Evolutionary conservation across 2,329 filamentous ascomycete species (phyloP).

Genomic region (Calycina herbarum): DNA sequence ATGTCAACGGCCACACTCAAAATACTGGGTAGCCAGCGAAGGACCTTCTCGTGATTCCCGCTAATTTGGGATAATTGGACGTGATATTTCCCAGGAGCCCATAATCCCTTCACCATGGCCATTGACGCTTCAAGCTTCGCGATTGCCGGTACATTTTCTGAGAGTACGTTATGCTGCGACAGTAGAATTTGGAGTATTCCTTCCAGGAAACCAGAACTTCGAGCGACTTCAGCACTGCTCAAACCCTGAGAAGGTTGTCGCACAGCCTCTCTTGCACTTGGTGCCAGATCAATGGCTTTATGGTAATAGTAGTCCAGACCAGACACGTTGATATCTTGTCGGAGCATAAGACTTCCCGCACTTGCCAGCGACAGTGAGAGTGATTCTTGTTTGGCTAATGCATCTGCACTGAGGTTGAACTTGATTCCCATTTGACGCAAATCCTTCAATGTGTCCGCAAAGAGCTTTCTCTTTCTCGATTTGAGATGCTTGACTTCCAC

Average conservation of each 20-base stretch:
- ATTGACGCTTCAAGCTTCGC: conserved; percentile 28
- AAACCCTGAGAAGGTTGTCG: conserved; percentile 82
- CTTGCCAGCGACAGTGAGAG: conserved; percentile 68
- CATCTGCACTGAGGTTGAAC: conserved; percentile 73
- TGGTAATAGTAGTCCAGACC: conserved; percentile 74
- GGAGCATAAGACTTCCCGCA: conserved; percentile 42
- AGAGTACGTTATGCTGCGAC: conserved; percentile 52
- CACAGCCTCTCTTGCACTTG: conserved; percentile 63
- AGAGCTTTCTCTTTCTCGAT: conserved; percentile 83
- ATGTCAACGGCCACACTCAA: conserved; percentile 62
- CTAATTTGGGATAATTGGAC: conserved; percentile 17
- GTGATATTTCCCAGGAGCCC: conserved; percentile 41
- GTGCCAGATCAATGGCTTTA: conserved; percentile 72
- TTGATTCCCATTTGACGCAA: conserved; percentile 88
- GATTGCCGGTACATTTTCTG: conserved; percentile 20
- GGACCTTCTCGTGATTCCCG: conserved; percentile 35
- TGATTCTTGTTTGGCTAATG: conserved; percentile 72
- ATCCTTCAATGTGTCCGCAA: conserved; percentile 82
- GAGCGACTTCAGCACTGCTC: conserved; percentile 73
- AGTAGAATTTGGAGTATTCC: conserved; percentile 71
- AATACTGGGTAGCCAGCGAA: conserved; percentile 68
- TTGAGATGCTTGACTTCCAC: conserved; percentile 84
- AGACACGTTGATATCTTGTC: conserved; percentile 31
- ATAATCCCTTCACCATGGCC: conserved; percentile 38
- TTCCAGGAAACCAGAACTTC: conserved; percentile 84